phyloP scores from a whole-genome alignment of 345 rosid species.

The Rubroshorea leprosula region DNA sequence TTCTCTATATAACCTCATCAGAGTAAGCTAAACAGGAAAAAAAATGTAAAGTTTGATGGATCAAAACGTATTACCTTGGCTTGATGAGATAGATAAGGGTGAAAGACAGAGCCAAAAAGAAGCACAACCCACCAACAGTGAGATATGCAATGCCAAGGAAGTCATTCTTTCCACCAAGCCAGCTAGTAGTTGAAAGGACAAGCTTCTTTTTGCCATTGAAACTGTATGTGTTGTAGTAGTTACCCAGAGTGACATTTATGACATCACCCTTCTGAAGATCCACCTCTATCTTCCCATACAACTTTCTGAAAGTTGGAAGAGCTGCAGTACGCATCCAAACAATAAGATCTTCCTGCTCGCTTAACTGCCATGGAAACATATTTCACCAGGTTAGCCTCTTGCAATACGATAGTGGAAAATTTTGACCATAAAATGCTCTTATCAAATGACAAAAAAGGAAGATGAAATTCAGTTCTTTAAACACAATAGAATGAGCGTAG shows the following conservation, averaged over 20 bases:
- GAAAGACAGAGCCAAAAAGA: constrained; percentile 79
- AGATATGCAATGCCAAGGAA: constrained; percentile 97
- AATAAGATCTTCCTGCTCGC: constrained; percentile 87
- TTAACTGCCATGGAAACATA: constrained; percentile 46
- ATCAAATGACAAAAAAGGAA: too few relatives aligned
- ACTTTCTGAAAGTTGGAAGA: constrained; percentile 91
- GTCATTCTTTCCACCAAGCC: constrained; percentile 98
- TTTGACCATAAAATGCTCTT: too few relatives aligned
- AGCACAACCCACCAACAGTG: constrained; percentile 83
- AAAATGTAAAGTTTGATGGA: constrained; percentile 1
- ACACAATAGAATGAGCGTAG: too few relatives aligned
- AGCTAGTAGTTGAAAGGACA: constrained; percentile 93
- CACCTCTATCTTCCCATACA: constrained; percentile 86
- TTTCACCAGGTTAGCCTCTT: constrained; percentile 15
- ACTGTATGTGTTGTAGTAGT: constrained; percentile 88
- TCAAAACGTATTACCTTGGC: constrained; percentile 60
- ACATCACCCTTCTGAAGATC: constrained; percentile 54
- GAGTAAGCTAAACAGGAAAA: too few relatives aligned
- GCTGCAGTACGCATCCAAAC: constrained; percentile 99
- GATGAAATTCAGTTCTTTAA: too few relatives aligned
- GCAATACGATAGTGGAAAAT: background rate
- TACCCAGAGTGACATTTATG: constrained; percentile 47
- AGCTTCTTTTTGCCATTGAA: constrained; percentile 92
- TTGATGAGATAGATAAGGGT: constrained; percentile 75
- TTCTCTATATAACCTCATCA: too few relatives aligned